phyloP scores from a whole-genome alignment of 169 alveolate species.

The Plasmodium gonderi region DNA sequence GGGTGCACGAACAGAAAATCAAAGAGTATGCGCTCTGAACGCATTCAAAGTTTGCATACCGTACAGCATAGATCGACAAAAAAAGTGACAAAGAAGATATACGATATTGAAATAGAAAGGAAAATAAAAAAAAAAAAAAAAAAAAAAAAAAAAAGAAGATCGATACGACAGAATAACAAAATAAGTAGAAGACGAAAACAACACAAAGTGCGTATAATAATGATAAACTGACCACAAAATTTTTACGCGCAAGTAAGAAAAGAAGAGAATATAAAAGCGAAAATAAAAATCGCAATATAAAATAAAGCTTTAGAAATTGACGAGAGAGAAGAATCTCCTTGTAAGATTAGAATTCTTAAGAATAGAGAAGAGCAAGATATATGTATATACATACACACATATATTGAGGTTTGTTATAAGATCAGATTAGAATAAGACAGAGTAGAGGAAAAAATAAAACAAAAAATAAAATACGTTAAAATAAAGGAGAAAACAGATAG shows the following conservation, averaged over 20 bases:
- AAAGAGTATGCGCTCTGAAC: neutral
- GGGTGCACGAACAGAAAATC: too few relatives aligned
- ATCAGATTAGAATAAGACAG: too few relatives aligned
- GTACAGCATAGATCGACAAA: too few relatives aligned
- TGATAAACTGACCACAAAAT: neutral
- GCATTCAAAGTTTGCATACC: neutral
- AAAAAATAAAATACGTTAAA: too few relatives aligned
- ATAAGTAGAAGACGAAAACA: neutral
- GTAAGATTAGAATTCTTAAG: too few relatives aligned
- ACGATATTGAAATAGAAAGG: neutral
- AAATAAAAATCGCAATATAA: too few relatives aligned
- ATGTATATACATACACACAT: too few relatives aligned
- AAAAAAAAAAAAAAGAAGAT: neutral
- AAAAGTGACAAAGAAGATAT: neutral
- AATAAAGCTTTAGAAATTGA: too few relatives aligned
- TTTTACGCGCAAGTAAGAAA: neutral
- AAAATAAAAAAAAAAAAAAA: neutral
- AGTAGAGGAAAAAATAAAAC: neutral
- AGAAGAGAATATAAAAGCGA: neutral
- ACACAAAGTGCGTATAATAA: neutral
- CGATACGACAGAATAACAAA: neutral
- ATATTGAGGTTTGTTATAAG: too few relatives aligned
- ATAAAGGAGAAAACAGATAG: neutral
- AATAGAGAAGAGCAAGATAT: too few relatives aligned
- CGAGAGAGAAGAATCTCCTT: too few relatives aligned